These are phyloP conservation scores for Lithospermum erythrorhizon DNA, from an alignment of 257 asterid species.

Conservation along the genomic window DNA sequence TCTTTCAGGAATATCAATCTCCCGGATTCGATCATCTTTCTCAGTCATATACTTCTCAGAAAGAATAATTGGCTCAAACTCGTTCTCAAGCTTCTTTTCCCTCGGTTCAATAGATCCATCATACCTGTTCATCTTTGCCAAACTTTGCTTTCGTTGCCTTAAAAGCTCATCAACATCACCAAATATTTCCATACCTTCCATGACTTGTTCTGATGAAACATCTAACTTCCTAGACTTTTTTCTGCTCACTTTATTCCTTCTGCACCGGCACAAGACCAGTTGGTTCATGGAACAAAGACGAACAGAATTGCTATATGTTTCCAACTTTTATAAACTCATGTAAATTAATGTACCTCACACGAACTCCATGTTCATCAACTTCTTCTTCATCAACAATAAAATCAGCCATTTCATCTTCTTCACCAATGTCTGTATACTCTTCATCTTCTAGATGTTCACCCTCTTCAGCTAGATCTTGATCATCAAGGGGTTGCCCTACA, in stretches of 20 bases:
- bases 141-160: conserved; percentile 40
- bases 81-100: conserved; percentile 67
- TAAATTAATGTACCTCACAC: conserved; percentile 38
- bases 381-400: conserved; percentile 90
- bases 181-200: conserved; percentile 87
- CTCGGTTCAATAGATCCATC: conserved; percentile 38
- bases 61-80: conserved; percentile 79
- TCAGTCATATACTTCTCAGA: conserved; percentile 87
- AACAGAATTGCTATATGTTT: not conserved
- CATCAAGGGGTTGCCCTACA: conserved; percentile 78
- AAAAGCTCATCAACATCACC: conserved; percentile 88
- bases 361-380: conserved; percentile 76
- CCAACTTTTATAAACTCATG: not conserved
- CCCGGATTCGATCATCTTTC: conserved; percentile 69
- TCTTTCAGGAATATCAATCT: conserved; percentile 78
- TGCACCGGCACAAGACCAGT: conserved; percentile 17
- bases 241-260: conserved; percentile 62
- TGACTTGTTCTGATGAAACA: conserved; percentile 75
- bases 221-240: conserved; percentile 72
- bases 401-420: conserved; percentile 94
- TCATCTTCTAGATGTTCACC: conserved; percentile 66
- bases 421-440: conserved; percentile 55
- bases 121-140: conserved; percentile 30
- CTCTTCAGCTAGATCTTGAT: conserved; percentile 90
- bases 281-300: conserved; percentile 3